phyloP scores from a whole-genome alignment of 441 rosid genomes.

The Croton setiger region DNA sequence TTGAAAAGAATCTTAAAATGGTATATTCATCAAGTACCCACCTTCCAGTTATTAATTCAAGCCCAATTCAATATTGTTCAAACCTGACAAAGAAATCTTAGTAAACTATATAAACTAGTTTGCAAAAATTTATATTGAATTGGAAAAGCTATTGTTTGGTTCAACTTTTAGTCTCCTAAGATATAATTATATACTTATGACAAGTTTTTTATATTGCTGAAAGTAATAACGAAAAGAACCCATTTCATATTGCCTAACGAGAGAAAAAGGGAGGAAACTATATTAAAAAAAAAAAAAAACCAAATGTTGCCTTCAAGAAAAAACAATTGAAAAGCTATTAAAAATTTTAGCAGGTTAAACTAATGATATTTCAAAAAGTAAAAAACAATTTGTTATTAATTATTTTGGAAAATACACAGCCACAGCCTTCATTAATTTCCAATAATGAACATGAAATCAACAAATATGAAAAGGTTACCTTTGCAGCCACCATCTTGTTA shows the following conservation, averaged over 20 bases:
- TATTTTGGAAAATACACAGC: background rate
- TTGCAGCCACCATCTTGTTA: constrained; percentile 97
- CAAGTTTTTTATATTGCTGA: background rate
- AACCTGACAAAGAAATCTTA: background rate
- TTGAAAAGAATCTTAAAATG: background rate
- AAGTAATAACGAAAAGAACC: background rate
- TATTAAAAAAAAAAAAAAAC: background rate
- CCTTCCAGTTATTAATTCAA: background rate
- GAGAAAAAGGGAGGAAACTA: background rate
- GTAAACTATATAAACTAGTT: background rate
- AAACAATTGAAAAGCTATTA: background rate
- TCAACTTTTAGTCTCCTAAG: background rate
- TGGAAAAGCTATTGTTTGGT: background rate
- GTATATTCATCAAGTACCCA: background rate
- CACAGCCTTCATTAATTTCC: background rate
- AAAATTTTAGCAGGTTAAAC: background rate
- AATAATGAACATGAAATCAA: constrained; percentile 7
- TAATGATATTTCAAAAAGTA: no score
- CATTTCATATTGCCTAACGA: background rate
- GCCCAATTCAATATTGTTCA: background rate
- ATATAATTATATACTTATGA: background rate
- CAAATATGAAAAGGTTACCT: constrained; percentile 44
- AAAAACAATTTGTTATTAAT: background rate
- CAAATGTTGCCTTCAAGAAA: background rate
- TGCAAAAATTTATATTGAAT: background rate